These are phyloP conservation scores for Excoecaria agallocha DNA, from an alignment of 345 rosid species.

Conservation along the genomic window DNA sequence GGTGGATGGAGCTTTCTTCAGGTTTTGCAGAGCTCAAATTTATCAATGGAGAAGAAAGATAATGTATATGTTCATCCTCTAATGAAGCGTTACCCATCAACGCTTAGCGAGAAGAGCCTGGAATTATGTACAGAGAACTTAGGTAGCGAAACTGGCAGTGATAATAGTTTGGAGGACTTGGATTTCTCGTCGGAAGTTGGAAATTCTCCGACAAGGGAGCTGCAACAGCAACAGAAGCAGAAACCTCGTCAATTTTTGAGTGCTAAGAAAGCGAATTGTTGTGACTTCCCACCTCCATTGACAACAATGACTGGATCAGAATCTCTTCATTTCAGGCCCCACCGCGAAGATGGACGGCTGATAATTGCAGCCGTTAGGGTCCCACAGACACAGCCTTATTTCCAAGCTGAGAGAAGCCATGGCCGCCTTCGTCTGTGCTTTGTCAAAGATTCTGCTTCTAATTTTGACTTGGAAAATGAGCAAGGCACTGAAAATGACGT, in stretches of 20 bases:
- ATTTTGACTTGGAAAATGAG: slow-evolving; percentile 20
- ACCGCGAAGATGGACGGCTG: slow-evolving; percentile 69
- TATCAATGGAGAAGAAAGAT: slow-evolving; percentile 14
- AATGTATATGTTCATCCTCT: slow-evolving; percentile 43
- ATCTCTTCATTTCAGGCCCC: slow-evolving; percentile 51
- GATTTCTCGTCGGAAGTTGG: not conserved
- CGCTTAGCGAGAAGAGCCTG: slow-evolving; percentile 67
- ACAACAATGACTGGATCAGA: slow-evolving; percentile 59
- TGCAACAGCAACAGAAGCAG: not conserved
- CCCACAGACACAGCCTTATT: slow-evolving; percentile 27
- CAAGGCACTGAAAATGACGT: slow-evolving; percentile 15
- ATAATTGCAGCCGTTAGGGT: slow-evolving; percentile 51
- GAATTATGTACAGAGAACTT: slow-evolving; percentile 80
- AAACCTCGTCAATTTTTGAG: slow-evolving; percentile 20
- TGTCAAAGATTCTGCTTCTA: slow-evolving; percentile 30
- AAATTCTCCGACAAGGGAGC: slow-evolving; percentile 31
- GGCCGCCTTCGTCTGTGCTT: slow-evolving; percentile 68
- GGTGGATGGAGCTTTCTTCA: slow-evolving; percentile 59
- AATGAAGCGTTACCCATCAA: slow-evolving; percentile 43
- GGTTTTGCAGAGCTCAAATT: slow-evolving; percentile 30
- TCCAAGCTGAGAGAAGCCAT: slow-evolving; percentile 64
- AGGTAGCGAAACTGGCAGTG: slow-evolving; percentile 76
- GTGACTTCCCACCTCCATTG: slow-evolving; percentile 74
- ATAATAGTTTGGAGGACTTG: slow-evolving; percentile 13
- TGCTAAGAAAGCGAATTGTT: slow-evolving; percentile 29